Conservation (phyloP, 352 stramenopile species). For the Phytophthora aleatoria region DNA sequence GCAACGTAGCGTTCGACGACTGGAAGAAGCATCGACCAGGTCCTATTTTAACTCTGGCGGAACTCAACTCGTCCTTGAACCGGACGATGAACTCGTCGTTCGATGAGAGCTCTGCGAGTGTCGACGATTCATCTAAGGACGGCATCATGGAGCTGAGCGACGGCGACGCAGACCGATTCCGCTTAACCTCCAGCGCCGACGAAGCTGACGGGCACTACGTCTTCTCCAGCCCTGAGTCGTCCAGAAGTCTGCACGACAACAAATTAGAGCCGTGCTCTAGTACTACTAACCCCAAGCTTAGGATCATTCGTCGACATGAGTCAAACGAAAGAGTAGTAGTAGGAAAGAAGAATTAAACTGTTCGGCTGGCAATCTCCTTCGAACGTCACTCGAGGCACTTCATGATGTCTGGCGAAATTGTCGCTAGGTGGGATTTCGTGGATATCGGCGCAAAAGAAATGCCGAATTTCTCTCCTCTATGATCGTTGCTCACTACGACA, state of each 20-base stretch:
- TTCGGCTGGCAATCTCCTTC: neutral
- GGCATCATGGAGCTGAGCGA: conserved; percentile 25
- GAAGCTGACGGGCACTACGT: conserved; percentile 17
- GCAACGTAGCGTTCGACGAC: conserved; percentile 3
- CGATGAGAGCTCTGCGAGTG: conserved; percentile 6
- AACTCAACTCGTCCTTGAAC: conserved; percentile 20
- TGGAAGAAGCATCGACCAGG: conserved; percentile 18
- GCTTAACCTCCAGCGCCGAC: conserved; percentile 15
- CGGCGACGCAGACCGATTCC: conserved; percentile 11
- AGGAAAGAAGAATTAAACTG: too few relatives aligned
- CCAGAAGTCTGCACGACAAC: neutral
- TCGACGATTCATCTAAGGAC: conserved; percentile 12
- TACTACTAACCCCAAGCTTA: too few relatives aligned
- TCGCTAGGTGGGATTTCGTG: conserved; percentile 3
- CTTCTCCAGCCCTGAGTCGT: conserved; percentile 27
- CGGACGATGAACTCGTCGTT: conserved; percentile 23
- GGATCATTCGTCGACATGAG: too few relatives aligned
- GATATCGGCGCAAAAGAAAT: conserved; percentile 22
- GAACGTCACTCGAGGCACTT: neutral
- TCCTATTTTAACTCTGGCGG: conserved; percentile 10
- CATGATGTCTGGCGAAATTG: neutral
- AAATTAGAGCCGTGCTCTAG: too few relatives aligned
- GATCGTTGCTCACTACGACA: neutral
- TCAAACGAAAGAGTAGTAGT: too few relatives aligned
- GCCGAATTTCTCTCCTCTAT: neutral